These are phyloP conservation scores for Rhododendron vialii DNA, from an alignment of 148 eudicot species.

Conservation along the genomic window DNA sequence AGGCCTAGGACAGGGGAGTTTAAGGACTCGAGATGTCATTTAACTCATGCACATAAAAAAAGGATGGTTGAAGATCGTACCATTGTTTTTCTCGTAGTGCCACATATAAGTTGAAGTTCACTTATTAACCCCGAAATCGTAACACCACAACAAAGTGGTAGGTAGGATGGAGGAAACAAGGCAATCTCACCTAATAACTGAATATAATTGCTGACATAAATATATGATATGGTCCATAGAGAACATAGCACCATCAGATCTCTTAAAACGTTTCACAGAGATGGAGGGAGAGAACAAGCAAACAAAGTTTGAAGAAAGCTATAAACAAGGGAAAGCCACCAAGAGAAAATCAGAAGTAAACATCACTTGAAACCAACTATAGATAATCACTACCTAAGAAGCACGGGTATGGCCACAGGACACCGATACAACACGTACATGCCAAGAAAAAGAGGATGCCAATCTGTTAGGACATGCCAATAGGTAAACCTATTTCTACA, in stretches of 20 bases:
- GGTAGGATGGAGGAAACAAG: neutral
- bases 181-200: neutral
- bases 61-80: neutral
- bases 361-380: neutral
- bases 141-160: no score
- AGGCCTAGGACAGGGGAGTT: neutral
- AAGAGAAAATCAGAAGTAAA: neutral
- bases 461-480: neutral
- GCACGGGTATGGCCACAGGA: neutral
- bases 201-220: neutral
- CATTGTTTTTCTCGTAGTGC: neutral
- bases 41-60: neutral
- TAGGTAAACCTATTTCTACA: neutral
- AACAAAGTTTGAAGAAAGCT: neutral
- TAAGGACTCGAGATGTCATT: neutral
- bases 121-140: neutral
- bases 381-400: neutral
- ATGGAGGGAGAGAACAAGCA: neutral
- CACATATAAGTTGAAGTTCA: neutral
- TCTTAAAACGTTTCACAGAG: no score
- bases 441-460: neutral
- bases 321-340: neutral
- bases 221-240: neutral
- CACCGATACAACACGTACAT: neutral
- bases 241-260: neutral